Conservation (phyloP, 2,329 filamentous ascomycete genomes). For the Colletotrichum liaoningense region DNA sequence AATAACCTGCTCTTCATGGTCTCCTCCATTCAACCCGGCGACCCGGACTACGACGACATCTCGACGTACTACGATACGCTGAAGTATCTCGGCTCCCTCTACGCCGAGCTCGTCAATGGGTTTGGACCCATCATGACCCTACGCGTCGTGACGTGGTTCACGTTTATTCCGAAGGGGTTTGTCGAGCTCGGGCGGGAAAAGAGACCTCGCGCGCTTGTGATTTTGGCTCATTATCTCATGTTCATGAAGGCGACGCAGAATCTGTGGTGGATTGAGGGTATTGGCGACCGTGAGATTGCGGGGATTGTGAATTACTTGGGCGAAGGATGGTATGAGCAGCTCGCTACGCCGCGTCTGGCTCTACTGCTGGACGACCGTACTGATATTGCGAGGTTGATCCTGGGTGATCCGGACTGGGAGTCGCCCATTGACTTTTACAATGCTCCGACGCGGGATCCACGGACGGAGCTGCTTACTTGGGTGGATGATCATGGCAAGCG, state of each 20-base stretch:
- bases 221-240: conserved; percentile 63
- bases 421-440: conserved; percentile 38
- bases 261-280: conserved; percentile 63
- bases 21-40: conserved; percentile 53
- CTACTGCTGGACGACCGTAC: conserved; percentile 45
- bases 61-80: conserved; percentile 59
- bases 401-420: conserved; percentile 57
- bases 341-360: conserved; percentile 55
- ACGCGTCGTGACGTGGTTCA: conserved; percentile 65
- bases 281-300: conserved; percentile 58
- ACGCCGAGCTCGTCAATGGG: conserved; percentile 58
- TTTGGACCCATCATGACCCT: conserved; percentile 58
- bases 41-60: conserved; percentile 53
- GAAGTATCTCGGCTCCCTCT: conserved; percentile 63
- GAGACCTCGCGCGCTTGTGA: conserved; percentile 60
- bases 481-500: conserved; percentile 36
- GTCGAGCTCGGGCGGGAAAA: conserved; percentile 54
- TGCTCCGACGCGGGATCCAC: conserved; percentile 4
- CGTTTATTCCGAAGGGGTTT: conserved; percentile 59
- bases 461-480: conserved; percentile 31
- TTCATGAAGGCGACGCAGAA: conserved; percentile 57
- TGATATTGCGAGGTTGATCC: conserved; percentile 54
- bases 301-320: conserved; percentile 56
- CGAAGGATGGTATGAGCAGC: conserved; percentile 51
- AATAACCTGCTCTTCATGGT: conserved; percentile 62